phyloP scores from a whole-genome alignment of 495 filamentous ascomycete species.

The Aspergillus biplanus region DNA sequence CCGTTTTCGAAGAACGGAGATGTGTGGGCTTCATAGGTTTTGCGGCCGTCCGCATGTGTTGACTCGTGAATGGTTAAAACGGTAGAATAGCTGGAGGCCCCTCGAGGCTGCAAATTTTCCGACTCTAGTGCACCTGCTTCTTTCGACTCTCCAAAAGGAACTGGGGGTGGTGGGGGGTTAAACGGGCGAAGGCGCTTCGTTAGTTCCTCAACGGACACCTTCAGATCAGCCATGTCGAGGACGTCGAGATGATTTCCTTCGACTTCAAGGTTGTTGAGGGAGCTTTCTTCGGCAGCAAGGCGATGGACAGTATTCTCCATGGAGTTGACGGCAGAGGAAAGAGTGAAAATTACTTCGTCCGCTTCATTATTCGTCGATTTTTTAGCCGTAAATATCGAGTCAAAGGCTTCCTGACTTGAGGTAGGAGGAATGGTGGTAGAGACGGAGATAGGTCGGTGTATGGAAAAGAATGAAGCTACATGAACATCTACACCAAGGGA shows the following conservation, averaged over 20 bases:
- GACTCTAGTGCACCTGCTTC: conserved; percentile 33
- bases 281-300: conserved; percentile 49
- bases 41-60: conserved; percentile 68
- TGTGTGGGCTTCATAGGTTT: conserved; percentile 57
- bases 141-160: conserved; percentile 54
- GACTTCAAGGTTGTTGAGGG: conserved; percentile 52
- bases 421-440: conserved; percentile 75
- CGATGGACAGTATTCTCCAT: conserved; percentile 65
- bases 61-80: conserved; percentile 82
- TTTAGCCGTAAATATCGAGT: conserved; percentile 71
- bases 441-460: conserved; percentile 91
- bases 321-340: conserved; percentile 70
- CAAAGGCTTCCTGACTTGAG: conserved; percentile 73
- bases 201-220: conserved; percentile 55
- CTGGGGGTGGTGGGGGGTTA: conserved; percentile 73
- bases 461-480: conserved; percentile 91
- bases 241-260: conserved; percentile 56
- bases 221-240: conserved; percentile 38
- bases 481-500: conserved; percentile 65
- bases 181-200: conserved; percentile 72
- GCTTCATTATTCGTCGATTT: conserved; percentile 53
- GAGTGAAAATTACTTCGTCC: conserved; percentile 75
- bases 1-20: conserved; percentile 43
- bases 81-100: conserved; percentile 70
- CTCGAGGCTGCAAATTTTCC: conserved; percentile 26